These are phyloP conservation scores for Colletotrichum agaves DNA, from an alignment of 2,329 filamentous ascomycete species.

Conservation along the genomic window DNA sequence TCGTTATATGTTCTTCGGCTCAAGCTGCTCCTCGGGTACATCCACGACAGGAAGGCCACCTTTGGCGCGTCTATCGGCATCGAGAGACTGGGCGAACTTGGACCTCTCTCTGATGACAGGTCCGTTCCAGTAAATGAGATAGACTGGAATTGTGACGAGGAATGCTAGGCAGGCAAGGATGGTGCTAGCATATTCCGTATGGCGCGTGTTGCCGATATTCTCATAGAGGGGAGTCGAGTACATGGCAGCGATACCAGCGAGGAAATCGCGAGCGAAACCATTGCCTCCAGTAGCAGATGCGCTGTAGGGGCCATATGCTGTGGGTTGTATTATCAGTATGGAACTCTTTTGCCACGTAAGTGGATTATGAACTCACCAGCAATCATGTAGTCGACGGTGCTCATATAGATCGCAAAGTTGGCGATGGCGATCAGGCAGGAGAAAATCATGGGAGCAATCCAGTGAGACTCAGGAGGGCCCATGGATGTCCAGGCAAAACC, in stretches of 20 bases:
- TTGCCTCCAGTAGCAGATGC: slow-evolving; percentile 75
- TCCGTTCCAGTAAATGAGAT: slow-evolving; percentile 38
- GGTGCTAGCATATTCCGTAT: slow-evolving; percentile 64
- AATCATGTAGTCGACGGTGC: slow-evolving; percentile 75
- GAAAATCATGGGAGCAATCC: slow-evolving; percentile 72
- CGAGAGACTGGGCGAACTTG: slow-evolving; percentile 36
- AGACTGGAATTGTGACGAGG: slow-evolving; percentile 31
- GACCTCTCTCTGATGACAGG: slow-evolving; percentile 33
- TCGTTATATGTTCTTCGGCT: slow-evolving; percentile 10
- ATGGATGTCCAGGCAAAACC: slow-evolving; percentile 71
- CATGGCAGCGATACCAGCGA: slow-evolving; percentile 72
- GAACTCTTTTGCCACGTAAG: rapidly evolving
- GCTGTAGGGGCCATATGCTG: slow-evolving; percentile 73
- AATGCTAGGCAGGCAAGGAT: slow-evolving; percentile 58
- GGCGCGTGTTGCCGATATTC: slow-evolving; percentile 52
- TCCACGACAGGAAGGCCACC: slow-evolving; percentile 24
- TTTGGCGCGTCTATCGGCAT: slow-evolving; percentile 16
- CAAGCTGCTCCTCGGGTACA: slow-evolving; percentile 14
- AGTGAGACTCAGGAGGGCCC: slow-evolving; percentile 63
- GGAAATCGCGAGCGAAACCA: slow-evolving; percentile 72
- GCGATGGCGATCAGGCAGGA: slow-evolving; percentile 70
- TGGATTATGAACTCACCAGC: slow-evolving; percentile 40
- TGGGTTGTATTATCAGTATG: not conserved
- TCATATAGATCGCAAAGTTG: slow-evolving; percentile 72
- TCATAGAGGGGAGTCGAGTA: slow-evolving; percentile 66